Base-by-base conservation (phyloP, 495 filamentous ascomycete genomes). In the Penicillium manginii region DNA sequence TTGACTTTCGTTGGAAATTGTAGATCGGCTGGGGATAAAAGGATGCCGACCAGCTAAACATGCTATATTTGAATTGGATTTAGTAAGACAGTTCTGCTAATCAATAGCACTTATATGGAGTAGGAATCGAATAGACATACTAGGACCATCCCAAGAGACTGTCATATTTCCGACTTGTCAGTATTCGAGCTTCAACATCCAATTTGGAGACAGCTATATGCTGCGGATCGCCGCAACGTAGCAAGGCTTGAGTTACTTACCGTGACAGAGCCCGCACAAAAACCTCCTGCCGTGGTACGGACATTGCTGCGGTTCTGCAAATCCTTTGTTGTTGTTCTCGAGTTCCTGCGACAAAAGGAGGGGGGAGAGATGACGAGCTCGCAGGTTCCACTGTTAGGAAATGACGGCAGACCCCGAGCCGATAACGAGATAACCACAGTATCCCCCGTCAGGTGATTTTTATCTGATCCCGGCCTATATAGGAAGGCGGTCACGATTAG, bases 11-110 rank as follows among this genome's bases (percentile, higher is more conserved):
- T 29, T 74, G 80, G 69, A 80, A 86, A 78, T 96, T 98, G 55
- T 85, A 81, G 39, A 93, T 70, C 1, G 88, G 83, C 65, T 98
- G 94, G 2, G 96, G 93, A 69, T 97, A 98, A 76, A 97, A 98
- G 12, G 91, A 96, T 39, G 88, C 69, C 1, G 88, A 90, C 93
- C 93, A 96, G 67, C 82, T 84, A n/a, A 86, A 52, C 56, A 84
- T 86, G 73, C 82, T 84, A 55, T 43, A 39, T 17, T 18, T 6
- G 11, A 12, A 9, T 23, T 9, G 26, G 6, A 19, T 26, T 8
- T 0, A 45, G 52, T 58, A 32, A 60, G 62, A 29, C 37, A 39
- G 14, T 22, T 11, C 6, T 29, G 26, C 26, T 8, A 29, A 29
- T 8, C 26, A 10, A 40, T 26, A 32, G 40, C 17, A 3, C 40